Evolutionary conservation across 2,329 filamentous ascomycete genomes (phyloP).

Genomic region (Paraphaeosphaeria sporulosa): DNA sequence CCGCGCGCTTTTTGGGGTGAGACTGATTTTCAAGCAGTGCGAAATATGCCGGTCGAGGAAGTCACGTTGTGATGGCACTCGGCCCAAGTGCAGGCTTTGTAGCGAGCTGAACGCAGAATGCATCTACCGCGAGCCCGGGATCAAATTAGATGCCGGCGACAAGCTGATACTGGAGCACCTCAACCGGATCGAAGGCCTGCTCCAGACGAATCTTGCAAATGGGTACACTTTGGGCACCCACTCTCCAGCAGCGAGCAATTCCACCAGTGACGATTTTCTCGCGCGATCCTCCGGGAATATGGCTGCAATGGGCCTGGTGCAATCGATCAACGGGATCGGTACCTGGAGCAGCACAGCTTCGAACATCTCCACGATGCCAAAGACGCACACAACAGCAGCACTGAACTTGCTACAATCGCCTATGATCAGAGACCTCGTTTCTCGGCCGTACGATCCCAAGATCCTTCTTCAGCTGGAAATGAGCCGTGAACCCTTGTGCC

Average conservation of each 20-base stretch:
- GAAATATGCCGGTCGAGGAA: constrained; percentile 83
- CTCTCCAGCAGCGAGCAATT: constrained; percentile 55
- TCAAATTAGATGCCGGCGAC: constrained; percentile 86
- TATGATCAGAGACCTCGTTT: constrained; percentile 78
- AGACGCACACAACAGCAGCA: constrained; percentile 81
- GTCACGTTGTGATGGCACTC: constrained; percentile 78
- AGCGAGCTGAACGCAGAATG: constrained; percentile 83
- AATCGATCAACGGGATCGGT: constrained; percentile 66
- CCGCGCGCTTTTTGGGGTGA: constrained; percentile 1
- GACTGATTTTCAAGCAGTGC: constrained; percentile 64
- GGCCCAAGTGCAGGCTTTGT: constrained; percentile 85
- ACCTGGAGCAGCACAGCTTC: constrained; percentile 70
- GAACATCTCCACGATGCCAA: constrained; percentile 87
- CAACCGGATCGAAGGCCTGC: constrained; percentile 76
- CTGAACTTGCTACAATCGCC: constrained; percentile 82
- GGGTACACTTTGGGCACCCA: constrained; percentile 66
- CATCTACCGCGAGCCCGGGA: constrained; percentile 83
- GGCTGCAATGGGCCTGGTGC: constrained; percentile 47
- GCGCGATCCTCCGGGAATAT: constrained; percentile 48
- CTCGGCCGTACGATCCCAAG: constrained; percentile 79
- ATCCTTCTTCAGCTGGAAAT: constrained; percentile 84
- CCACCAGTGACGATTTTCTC: constrained; percentile 54
- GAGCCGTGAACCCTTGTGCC: constrained; percentile 75
- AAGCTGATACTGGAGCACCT: constrained; percentile 84
- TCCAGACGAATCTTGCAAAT: constrained; percentile 73